Base-by-base conservation (phyloP, 2,329 filamentous ascomycete genomes). In the Phyllosticta capitalensis region DNA sequence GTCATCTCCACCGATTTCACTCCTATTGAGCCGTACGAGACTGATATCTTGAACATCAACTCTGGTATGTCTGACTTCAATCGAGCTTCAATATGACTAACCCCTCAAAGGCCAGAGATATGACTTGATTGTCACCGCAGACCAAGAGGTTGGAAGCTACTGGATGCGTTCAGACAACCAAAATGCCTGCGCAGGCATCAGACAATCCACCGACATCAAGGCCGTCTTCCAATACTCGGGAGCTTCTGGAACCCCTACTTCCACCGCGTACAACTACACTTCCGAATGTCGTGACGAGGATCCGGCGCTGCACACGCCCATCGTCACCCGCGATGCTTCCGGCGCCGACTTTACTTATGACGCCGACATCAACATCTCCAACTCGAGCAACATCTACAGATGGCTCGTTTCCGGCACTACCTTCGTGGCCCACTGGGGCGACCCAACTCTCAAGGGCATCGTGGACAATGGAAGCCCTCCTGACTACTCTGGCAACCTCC, bases 1-100 rank as follows among this genome's bases (percentile, higher is more conserved):
- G 75, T 79, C 38, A 72, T 79, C 52, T 69, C 73, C 2, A 68
- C 71, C 2, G 76, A 79, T 60, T 75, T 77, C 52, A 69, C 74
- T 5, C 76, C 76, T 1, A 72, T 78, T 55, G 68, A 71, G 45
- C 76, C 74, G 1, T 76, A 75, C 62, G 65, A 63, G 50, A 71
- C 74, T 0, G 64, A 68, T 9, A 71, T 68, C 4, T 59, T 77
- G 12, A 63, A 64, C 24, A 67, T 77, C 22, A 66, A 67, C 52
- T 68, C 72, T 59, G 59, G 59, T 60, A 67, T 4, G 63, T 69
- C 49, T 65, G 72, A 28, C 60, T 74, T 38, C 69, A 68, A 61
- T 68, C 73, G 63, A 68, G 68, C 61, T 58, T 49, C 58, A 51
- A 58, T 60, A 22, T 20, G 33, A 33, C 56, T 57, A 22, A 61